phyloP scores from a whole-genome alignment of 2,329 filamentous ascomycete species.

The Sclerotiophoma versabilis region DNA sequence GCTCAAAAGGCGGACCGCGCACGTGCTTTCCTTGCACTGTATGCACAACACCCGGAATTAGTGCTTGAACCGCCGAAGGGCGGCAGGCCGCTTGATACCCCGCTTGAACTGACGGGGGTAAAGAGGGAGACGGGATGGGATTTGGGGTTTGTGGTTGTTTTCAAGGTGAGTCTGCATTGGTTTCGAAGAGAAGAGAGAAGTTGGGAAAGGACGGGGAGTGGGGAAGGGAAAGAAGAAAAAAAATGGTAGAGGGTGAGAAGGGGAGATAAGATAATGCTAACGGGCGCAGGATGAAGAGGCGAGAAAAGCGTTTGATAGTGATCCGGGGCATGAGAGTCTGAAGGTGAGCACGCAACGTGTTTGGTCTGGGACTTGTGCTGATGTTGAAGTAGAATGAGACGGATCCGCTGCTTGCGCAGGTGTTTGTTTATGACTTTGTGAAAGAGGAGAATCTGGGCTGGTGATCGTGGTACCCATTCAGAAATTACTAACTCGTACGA shows the following conservation, averaged over 20 bases:
- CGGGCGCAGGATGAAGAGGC: conserved; percentile 20
- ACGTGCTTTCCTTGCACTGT: conserved; percentile 31
- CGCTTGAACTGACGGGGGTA: conserved; percentile 30
- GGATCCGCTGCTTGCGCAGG: conserved; percentile 33
- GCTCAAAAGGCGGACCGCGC: conserved; percentile 33
- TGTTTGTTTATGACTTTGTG: conserved; percentile 40
- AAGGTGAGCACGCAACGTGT: conserved; percentile 23
- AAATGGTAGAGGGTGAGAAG: neutral
- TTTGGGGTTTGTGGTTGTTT: conserved; percentile 35
- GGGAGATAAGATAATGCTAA: neutral
- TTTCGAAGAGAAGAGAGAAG: no score
- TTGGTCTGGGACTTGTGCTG: neutral
- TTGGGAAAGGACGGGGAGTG: no score
- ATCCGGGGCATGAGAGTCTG: conserved; percentile 32
- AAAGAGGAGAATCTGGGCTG: conserved; percentile 35
- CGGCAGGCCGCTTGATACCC: conserved; percentile 30
- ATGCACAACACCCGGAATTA: conserved; percentile 27
- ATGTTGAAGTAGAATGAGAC: conserved; percentile 29
- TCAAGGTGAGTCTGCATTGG: conserved; percentile 19
- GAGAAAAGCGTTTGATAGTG: conserved; percentile 30
- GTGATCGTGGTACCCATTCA: no score
- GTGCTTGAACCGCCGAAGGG: conserved; percentile 26
- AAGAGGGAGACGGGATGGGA: conserved; percentile 35
- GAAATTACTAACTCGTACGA: no score
- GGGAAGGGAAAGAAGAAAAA: no score